Conservation (phyloP, 371 early-diverging fungal genomes). For the Chytridium lagenaria region DNA sequence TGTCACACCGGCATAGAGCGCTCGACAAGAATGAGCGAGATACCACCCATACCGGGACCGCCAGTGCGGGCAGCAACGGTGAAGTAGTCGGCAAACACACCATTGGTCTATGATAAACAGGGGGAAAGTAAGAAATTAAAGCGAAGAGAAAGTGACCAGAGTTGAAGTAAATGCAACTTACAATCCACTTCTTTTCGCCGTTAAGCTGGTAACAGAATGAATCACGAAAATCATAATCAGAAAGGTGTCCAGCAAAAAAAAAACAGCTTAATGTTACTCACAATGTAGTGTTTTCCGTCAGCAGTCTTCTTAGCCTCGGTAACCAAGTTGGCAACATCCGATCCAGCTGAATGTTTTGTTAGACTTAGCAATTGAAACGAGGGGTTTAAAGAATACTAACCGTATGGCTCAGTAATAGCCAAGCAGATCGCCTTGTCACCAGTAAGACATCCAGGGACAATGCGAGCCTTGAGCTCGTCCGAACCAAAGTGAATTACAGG, state of each 20-base stretch:
- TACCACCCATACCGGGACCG: constrained; percentile 81
- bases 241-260: neutral
- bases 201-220: constrained; percentile 51
- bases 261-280: constrained; percentile 31
- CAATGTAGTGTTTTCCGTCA: constrained; percentile 77
- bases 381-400: constrained; percentile 16
- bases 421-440: constrained; percentile 83
- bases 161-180: constrained; percentile 3
- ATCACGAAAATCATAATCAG: neutral
- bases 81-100: constrained; percentile 82
- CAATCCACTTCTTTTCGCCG: constrained; percentile 81
- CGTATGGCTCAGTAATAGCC: constrained; percentile 59
- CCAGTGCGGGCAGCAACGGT: constrained; percentile 77
- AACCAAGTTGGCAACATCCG: constrained; percentile 80
- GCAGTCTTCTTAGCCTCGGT: constrained; percentile 73
- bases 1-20: constrained; percentile 82
- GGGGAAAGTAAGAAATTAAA: neutral
- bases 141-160: neutral
- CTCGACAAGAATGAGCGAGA: constrained; percentile 80
- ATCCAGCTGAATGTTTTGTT: constrained; percentile 62
- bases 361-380: neutral
- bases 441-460: constrained; percentile 71
- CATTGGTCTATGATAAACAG: constrained; percentile 68
- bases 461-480: constrained; percentile 69
- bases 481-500: constrained; percentile 80